Base-by-base conservation (phyloP, 371 early-diverging fungal genomes). In the Rhizopus delemar region DNA sequence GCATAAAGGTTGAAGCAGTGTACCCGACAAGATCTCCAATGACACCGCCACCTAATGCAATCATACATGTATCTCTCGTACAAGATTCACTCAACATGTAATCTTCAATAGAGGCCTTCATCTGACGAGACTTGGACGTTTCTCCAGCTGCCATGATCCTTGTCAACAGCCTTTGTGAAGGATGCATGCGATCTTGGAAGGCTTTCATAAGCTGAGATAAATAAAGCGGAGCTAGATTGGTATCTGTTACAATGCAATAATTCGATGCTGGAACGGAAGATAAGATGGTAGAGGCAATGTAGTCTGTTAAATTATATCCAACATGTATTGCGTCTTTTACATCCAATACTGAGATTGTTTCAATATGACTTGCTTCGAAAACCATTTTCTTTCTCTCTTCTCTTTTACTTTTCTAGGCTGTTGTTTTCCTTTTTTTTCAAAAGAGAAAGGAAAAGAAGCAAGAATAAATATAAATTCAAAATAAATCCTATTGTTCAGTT, bases 1-100 rank as follows among this genome's bases (percentile, higher is more conserved):
- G 86, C 97, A 97, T 97, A 69, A 93, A 97, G 3, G 96, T 97
- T 0, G 96, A 87, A 1, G 96, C 96, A 2, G 94, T 94, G 71
- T 85, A 97, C 0, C 97, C 97, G 9, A 90, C 87, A 51, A 97
- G 77, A 74, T 97, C 97, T 35, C 97, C 96, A 59, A 97, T 87
- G 0, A 97, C 97, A 8, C 97, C 97, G 39, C 97, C 97, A 48
- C 97, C 97, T 43, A 97, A 74, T 0, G 96, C 96, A 41, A 97
- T 68, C 36, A 97, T 71, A 63, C 90, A 88, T 0, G 94, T 90
- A 66, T 97, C 96, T 46, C 97, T 84, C 28, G 94, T 94, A 69
- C 95, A 95, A 31, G 80, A 81, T 28, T 88, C 48, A 16, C 58
- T 66, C 8, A 97, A 83, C 77, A 95, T 79, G 72, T 80, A 96